Evolutionary conservation across 176 grass and related monocot species (phyloP).

Genomic region (Ampelocalamus luodianensis): DNA sequence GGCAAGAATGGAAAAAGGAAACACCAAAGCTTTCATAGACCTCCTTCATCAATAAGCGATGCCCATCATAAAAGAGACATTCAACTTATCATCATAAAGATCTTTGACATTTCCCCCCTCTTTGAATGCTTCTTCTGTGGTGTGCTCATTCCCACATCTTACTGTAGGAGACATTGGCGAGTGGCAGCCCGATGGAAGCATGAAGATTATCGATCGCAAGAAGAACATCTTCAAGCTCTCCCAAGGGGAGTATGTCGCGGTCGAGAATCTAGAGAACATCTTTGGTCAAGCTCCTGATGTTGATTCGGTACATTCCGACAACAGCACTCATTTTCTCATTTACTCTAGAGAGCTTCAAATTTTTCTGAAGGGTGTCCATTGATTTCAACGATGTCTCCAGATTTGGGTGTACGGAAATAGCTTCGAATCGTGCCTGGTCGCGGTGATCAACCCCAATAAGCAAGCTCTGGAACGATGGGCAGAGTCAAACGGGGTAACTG

Average conservation of each 20-base stretch:
- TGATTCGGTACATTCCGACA: constrained; percentile 63
- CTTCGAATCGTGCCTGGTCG: constrained; percentile 78
- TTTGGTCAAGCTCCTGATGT: constrained; percentile 77
- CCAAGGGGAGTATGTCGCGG: constrained; percentile 95
- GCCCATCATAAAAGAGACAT: neutral
- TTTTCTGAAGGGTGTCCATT: neutral
- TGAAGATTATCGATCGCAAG: constrained; percentile 99
- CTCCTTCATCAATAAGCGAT: neutral
- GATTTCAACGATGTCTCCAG: constrained; percentile 42
- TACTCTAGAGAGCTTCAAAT: neutral
- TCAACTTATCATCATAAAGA: constrained; percentile 6
- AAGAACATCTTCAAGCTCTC: constrained; percentile 99
- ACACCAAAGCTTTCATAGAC: constrained; percentile 10
- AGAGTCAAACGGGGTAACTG: constrained; percentile 61
- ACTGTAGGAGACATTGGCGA: constrained; percentile 89
- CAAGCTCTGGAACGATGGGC: constrained; percentile 80
- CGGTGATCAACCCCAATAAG: constrained; percentile 79
- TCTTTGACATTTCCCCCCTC: neutral
- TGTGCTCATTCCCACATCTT: constrained; percentile 29
- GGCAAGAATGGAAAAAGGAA: constrained; percentile 13
- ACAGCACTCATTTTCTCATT: constrained; percentile 28
- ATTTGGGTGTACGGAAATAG: constrained; percentile 53
- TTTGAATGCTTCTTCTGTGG: constrained; percentile 4
- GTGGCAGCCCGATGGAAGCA: constrained; percentile 87
- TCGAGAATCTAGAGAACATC: constrained; percentile 97